These are phyloP conservation scores for Salix viminalis DNA, from an alignment of 345 rosid species.

Conservation along the genomic window DNA sequence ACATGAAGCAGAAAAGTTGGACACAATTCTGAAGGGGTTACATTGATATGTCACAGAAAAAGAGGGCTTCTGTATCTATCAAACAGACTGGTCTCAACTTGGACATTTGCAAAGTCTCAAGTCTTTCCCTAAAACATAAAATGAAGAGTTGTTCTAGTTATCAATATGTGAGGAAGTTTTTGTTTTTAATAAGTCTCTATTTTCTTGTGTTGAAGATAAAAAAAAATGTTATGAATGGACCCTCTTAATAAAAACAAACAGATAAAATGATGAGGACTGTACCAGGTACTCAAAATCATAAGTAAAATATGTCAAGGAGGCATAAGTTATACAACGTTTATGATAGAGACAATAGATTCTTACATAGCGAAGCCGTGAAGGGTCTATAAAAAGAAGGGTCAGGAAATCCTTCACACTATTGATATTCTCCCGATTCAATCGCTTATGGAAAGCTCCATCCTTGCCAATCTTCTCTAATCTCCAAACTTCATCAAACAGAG, in stretches of 20 bases:
- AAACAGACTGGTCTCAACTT: not conserved
- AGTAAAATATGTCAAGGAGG: not conserved
- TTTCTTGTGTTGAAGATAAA: not conserved
- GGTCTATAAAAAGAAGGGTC: slow-evolving; percentile 55
- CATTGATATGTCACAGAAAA: not conserved
- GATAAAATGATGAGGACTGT: not conserved
- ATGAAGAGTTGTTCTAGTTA: not conserved
- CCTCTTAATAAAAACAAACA: not conserved
- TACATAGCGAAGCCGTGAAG: slow-evolving; percentile 76
- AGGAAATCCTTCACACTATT: slow-evolving; percentile 77
- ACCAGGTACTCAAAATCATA: not conserved
- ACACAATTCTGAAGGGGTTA: not conserved
- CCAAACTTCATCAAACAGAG: slow-evolving; percentile 84
- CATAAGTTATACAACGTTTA: not conserved
- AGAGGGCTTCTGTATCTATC: not conserved
- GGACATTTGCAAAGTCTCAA: not conserved
- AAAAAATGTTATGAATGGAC: not conserved
- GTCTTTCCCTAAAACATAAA: not conserved
- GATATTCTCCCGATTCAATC: slow-evolving; percentile 64
- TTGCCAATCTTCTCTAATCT: slow-evolving; percentile 97
- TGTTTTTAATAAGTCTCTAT: not conserved
- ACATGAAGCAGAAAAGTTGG: not conserved
- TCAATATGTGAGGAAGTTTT: not conserved
- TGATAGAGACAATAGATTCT: slow-evolving; percentile 20
- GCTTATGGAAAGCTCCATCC: slow-evolving; percentile 96